Evolutionary conservation across 2,329 filamentous ascomycete genomes (phyloP).

Genomic region (Sarocladium oryzae): DNA sequence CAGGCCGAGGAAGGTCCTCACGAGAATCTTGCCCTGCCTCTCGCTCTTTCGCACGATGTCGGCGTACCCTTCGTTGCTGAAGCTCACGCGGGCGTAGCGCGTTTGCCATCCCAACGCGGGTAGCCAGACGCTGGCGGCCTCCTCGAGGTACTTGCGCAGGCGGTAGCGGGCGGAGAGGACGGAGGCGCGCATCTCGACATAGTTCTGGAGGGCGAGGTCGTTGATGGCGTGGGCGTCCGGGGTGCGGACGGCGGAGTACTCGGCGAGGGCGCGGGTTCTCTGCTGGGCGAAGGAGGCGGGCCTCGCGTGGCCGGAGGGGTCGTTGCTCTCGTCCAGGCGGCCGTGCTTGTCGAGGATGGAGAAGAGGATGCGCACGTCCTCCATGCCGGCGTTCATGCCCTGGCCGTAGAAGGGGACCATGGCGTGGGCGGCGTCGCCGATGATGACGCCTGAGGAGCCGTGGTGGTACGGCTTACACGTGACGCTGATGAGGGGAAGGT

Average conservation of each 20-base stretch:
- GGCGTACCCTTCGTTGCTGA: constrained; percentile 86
- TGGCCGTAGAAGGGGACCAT: constrained; percentile 99
- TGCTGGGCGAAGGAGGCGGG: constrained; percentile 44
- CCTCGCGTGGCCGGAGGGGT: constrained; percentile 26
- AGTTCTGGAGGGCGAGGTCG: constrained; percentile 84
- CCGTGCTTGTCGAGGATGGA: constrained; percentile 67
- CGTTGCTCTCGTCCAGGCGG: constrained; percentile 36
- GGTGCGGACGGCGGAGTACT: constrained; percentile 69
- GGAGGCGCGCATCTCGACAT: constrained; percentile 84
- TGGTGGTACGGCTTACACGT: constrained; percentile 89
- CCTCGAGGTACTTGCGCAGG: constrained; percentile 79
- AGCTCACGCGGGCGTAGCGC: constrained; percentile 87
- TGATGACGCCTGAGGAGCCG: constrained; percentile 67
- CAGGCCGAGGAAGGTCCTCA: constrained; percentile 35
- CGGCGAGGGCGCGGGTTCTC: constrained; percentile 57
- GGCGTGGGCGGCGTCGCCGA: constrained; percentile 92
- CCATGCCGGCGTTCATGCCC: constrained; percentile 93
- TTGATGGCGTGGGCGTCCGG: constrained; percentile 86
- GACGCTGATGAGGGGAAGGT: constrained; percentile 86
- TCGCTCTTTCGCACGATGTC: constrained; percentile 68
- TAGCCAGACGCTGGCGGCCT: constrained; percentile 68
- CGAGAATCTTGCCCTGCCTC: constrained; percentile 58
- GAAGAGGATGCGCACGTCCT: constrained; percentile 88
- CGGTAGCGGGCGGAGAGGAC: constrained; percentile 74
- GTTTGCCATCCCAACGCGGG: constrained; percentile 82